phyloP scores from a whole-genome alignment of 2,329 filamentous ascomycete genomes.

The Trichophyton verrucosum region DNA sequence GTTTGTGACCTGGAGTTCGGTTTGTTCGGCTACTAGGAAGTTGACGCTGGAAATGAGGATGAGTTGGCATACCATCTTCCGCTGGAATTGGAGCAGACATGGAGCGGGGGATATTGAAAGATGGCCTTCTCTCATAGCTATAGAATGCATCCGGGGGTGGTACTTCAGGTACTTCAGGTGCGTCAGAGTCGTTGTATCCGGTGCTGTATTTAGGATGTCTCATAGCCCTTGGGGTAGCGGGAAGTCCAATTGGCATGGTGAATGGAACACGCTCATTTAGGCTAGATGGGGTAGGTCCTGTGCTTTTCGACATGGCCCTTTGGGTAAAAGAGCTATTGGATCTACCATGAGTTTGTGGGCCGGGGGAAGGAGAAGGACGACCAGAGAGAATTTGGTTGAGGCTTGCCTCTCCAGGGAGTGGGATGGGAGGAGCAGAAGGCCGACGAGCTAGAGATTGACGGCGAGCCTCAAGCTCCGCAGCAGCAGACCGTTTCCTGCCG shows the following conservation, averaged over 20 bases:
- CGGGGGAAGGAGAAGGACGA: conserved; percentile 19
- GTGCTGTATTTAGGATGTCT: conserved; percentile 57
- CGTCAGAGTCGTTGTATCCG: conserved; percentile 35
- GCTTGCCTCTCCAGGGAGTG: conserved; percentile 50
- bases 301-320: conserved; percentile 23
- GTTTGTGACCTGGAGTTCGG: conserved; percentile 10
- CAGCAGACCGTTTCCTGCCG: conserved; percentile 59
- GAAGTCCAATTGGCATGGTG: conserved; percentile 56
- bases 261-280: conserved; percentile 38
- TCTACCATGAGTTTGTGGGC: conserved; percentile 30
- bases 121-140: conserved; percentile 14
- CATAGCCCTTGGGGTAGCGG: conserved; percentile 86
- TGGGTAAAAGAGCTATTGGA: conserved; percentile 23
- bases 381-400: background rate
- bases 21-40: conserved; percentile 29
- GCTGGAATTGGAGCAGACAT: conserved; percentile 28
- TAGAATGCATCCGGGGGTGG: conserved; percentile 2
- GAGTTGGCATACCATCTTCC: conserved; percentile 25
- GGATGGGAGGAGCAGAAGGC: conserved; percentile 66
- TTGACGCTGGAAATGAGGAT: conserved; percentile 30
- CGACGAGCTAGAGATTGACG: conserved; percentile 70
- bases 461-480: conserved; percentile 77
- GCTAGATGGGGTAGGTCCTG: conserved; percentile 27
- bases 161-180: conserved; percentile 40
- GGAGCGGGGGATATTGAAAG: conserved; percentile 23